phyloP scores from a whole-genome alignment of 225 moss, liverwort and hornwort genomes.

The Pseudisothecium myosuroides region DNA sequence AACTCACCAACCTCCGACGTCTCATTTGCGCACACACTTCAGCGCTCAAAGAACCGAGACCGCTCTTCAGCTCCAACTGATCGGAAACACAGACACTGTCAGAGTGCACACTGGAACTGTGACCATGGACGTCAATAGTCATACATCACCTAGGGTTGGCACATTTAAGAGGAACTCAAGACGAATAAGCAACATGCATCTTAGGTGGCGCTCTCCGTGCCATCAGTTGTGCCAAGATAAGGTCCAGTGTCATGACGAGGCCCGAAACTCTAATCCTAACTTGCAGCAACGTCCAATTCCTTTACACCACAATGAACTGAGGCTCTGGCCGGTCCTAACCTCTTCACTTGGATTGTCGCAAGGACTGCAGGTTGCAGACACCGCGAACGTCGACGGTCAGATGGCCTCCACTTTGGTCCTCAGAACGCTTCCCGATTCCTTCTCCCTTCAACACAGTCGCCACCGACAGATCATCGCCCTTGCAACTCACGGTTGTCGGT shows the following conservation, averaged over 20 bases:
- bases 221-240: neutral
- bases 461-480: neutral
- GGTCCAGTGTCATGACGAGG: too few species aligned
- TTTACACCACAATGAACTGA: neutral
- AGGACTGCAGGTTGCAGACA: neutral
- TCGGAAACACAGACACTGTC: neutral
- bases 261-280: neutral
- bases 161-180: neutral
- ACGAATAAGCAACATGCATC: too few species aligned
- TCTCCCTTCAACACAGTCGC: neutral
- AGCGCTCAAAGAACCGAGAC: neutral
- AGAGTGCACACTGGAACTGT: neutral
- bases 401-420: neutral
- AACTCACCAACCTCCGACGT: neutral
- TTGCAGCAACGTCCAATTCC: neutral
- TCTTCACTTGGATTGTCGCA: neutral
- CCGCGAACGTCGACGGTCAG: neutral
- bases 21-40: neutral
- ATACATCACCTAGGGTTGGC: neutral
- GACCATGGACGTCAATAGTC: neutral
- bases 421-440: neutral
- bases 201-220: neutral
- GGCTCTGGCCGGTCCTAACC: neutral
- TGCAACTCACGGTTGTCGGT: neutral
- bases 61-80: neutral